Percentiles rank a stretch among this genome's conserved stretches.
Evolutionary conservation across 148 eudicot species (phyloP).

Genomic region (Vaccinium corymbosum): DNA sequence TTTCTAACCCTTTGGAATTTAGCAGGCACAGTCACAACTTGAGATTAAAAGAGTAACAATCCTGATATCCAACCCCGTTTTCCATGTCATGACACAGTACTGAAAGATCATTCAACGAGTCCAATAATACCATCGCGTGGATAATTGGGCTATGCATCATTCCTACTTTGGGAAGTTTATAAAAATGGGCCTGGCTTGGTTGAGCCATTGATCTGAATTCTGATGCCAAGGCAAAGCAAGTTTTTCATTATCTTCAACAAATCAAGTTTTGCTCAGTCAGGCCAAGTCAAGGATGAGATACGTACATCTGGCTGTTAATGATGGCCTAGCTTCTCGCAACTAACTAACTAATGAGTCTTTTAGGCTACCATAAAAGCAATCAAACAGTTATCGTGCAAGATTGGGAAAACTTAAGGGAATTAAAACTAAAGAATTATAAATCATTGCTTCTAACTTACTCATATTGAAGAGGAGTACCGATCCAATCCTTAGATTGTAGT

Average conservation of each 20-base stretch:
- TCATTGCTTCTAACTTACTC: conserved; percentile 2
- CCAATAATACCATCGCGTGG: neutral
- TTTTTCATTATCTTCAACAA: neutral
- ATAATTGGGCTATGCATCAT: neutral
- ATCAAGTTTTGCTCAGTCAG: neutral
- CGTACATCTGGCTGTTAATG: neutral
- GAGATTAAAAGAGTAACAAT: neutral
- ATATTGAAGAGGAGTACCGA: neutral
- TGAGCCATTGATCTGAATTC: neutral
- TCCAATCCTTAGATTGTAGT: neutral
- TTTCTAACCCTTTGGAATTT: neutral
- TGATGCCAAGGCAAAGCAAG: neutral
- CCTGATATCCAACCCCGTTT: neutral
- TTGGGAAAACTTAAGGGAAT: neutral
- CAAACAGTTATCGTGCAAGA: neutral
- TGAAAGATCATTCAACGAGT: neutral
- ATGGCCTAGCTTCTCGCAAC: neutral
- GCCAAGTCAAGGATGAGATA: neutral
- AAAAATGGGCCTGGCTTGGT: neutral
- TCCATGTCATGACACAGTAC: neutral
- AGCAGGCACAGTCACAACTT: neutral
- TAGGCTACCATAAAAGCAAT: neutral
- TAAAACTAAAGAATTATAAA: neutral
- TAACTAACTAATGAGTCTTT: neutral
- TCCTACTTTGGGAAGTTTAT: neutral